These are phyloP conservation scores for Pseudogymnoascus sp. DNA, from an alignment of 2,329 filamentous ascomycete species.

Conservation along the genomic window DNA sequence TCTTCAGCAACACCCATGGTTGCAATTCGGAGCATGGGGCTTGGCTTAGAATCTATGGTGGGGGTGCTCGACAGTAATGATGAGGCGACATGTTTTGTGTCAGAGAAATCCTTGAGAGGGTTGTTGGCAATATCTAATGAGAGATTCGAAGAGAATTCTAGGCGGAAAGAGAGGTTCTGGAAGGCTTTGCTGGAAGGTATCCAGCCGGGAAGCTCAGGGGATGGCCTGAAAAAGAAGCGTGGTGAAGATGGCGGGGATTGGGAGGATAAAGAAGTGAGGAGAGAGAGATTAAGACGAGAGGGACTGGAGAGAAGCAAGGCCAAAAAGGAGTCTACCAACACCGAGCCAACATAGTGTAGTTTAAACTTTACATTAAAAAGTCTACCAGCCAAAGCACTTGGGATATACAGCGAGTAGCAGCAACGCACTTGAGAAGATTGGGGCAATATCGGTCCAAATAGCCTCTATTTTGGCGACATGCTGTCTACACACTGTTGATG, in stretches of 20 bases:
- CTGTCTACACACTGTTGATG: slow-evolving; percentile 2
- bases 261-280: slow-evolving; percentile 46
- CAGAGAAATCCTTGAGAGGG: slow-evolving; percentile 56
- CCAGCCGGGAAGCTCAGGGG: slow-evolving; percentile 16
- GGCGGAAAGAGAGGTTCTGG: slow-evolving; percentile 59
- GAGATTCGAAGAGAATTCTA: slow-evolving; percentile 61
- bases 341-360: neutral
- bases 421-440: neutral
- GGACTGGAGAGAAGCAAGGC: slow-evolving; percentile 42
- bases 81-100: slow-evolving; percentile 47
- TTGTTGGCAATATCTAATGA: slow-evolving; percentile 66
- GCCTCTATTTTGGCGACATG: slow-evolving; percentile 2
- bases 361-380: neutral
- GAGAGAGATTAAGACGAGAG: slow-evolving; percentile 49
- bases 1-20: slow-evolving; percentile 58
- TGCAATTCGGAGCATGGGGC: slow-evolving; percentile 73
- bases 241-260: slow-evolving; percentile 37
- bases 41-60: slow-evolving; percentile 74
- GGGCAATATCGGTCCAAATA: neutral
- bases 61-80: slow-evolving; percentile 36
- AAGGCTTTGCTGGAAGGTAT: slow-evolving; percentile 28
- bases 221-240: slow-evolving; percentile 17
- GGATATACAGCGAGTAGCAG: neutral
- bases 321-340: neutral
- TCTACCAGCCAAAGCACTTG: neutral